Percentiles rank a stretch among this genome's conserved stretches.
phyloP scores from a whole-genome alignment of 1,139 yeast genomes.

The Lodderomyces theae region DNA sequence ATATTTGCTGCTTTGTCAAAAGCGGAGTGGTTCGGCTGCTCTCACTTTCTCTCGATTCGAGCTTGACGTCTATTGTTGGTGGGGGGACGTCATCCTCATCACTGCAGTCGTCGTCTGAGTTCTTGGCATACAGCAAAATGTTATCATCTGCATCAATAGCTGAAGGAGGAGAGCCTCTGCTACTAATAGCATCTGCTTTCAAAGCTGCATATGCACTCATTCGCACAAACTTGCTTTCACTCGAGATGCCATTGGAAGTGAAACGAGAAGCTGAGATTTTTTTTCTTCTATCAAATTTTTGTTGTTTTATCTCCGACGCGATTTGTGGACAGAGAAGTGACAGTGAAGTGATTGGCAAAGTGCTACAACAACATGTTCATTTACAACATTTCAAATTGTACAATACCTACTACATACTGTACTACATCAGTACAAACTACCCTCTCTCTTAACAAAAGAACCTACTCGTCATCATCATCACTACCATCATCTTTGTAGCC shows the following conservation, averaged over 20 bases:
- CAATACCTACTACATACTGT: neutral
- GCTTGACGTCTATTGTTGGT: neutral
- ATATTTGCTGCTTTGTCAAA: slow-evolving; percentile 9
- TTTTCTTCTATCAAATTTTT: neutral
- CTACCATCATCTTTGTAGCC: slow-evolving; percentile 59
- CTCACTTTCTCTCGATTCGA: neutral
- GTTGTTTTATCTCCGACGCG: too few species aligned
- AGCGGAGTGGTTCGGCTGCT: slow-evolving; percentile 6
- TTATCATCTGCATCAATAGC: slow-evolving; percentile 17
- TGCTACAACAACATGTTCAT: too few species aligned
- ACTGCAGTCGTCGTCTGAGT: slow-evolving; percentile 10
- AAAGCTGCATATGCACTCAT: slow-evolving; percentile 60
- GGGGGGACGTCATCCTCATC: slow-evolving; percentile 20
- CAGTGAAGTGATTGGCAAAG: too few species aligned
- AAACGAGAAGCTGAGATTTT: neutral
- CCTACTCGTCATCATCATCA: slow-evolving; percentile 9
- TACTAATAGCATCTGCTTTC: neutral
- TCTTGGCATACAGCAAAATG: neutral
- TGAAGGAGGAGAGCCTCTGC: neutral
- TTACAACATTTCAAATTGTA: neutral
- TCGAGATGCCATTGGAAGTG: neutral
- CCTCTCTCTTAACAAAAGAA: neutral
- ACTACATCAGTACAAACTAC: neutral
- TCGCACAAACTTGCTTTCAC: neutral
- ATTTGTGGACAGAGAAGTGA: too few species aligned